Percentiles rank a stretch among this genome's conserved stretches.
These are phyloP conservation scores for Xerophyta viscosa DNA, from an alignment of 106 monocot species.

Conservation along the genomic window DNA sequence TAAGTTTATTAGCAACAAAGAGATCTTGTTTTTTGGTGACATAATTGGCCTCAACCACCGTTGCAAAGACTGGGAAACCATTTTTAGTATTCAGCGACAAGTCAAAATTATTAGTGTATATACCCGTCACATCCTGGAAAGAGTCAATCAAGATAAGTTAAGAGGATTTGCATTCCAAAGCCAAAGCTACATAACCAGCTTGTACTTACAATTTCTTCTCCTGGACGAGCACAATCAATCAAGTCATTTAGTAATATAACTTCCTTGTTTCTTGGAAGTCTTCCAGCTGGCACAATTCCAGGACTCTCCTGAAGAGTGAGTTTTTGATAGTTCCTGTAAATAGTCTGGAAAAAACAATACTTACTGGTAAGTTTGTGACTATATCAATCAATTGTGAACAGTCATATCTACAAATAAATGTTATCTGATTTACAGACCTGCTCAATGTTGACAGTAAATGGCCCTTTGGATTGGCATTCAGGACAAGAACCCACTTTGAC, in stretches of 20 bases:
- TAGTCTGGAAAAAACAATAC: conserved; percentile 44
- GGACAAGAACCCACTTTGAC: conserved; percentile 98
- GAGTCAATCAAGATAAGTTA: conserved; percentile 2
- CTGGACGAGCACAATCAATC: conserved; percentile 98
- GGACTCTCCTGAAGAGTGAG: conserved; percentile 99
- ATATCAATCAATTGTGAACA: too few relatives aligned
- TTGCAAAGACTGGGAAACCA: conserved; percentile 97
- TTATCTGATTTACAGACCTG: too few relatives aligned
- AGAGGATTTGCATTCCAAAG: background rate
- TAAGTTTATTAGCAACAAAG: conserved; percentile 94
- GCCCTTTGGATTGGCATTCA: conserved; percentile 98
- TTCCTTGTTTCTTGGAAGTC: conserved; percentile 98
- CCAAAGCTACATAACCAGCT: too few relatives aligned
- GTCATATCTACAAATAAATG: too few relatives aligned
- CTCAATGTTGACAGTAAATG: conserved; percentile 91
- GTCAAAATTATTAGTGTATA: conserved; percentile 99
- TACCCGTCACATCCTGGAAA: conserved; percentile 98
- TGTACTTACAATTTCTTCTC: conserved; percentile 91
- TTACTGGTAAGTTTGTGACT: background rate
- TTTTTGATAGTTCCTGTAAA: conserved; percentile 99
- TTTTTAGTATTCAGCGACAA: conserved; percentile 97
- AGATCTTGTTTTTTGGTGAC: conserved; percentile 94
- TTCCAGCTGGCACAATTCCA: conserved; percentile 96
- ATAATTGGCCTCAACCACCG: conserved; percentile 93
- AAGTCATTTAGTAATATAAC: conserved; percentile 98